phyloP scores from a whole-genome alignment of 2,329 filamentous ascomycete species.

The Colletotrichum horii region DNA sequence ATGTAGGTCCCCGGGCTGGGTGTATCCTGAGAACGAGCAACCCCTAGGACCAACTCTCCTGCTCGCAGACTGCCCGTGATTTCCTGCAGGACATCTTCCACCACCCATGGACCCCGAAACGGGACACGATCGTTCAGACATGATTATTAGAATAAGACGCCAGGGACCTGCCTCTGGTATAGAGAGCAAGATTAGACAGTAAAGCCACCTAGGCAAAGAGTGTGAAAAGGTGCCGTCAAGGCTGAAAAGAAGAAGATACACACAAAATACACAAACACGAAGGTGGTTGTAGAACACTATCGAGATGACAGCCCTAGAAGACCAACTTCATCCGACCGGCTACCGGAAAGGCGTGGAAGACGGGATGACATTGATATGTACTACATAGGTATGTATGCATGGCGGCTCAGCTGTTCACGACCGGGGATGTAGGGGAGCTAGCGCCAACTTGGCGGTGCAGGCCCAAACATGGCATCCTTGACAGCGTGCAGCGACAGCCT shows the following conservation, averaged over 20 bases:
- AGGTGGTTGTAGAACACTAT: neutral
- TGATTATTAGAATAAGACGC: slow-evolving; percentile 20
- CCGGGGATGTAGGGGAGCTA: neutral
- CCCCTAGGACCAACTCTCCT: slow-evolving; percentile 31
- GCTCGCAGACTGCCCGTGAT: slow-evolving; percentile 5
- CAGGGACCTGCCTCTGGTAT: slow-evolving; percentile 14
- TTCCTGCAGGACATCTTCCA: slow-evolving; percentile 27
- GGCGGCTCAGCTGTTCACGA: neutral
- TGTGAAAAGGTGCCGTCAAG: slow-evolving; percentile 3
- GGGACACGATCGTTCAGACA: slow-evolving; percentile 36
- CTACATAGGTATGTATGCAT: neutral
- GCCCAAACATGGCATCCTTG: slow-evolving; percentile 4
- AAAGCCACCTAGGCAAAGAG: slow-evolving; percentile 7
- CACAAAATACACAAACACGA: neutral
- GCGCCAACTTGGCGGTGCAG: slow-evolving; percentile 5
- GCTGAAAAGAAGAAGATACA: neutral
- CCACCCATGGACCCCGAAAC: slow-evolving; percentile 32
- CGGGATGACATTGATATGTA: slow-evolving; percentile 7
- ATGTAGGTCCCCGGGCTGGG: slow-evolving; percentile 32
- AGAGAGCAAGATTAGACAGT: neutral
- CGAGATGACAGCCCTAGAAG: neutral
- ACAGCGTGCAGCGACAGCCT: neutral
- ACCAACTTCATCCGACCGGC: neutral
- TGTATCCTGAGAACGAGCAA: slow-evolving; percentile 36
- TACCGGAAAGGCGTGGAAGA: neutral